These are phyloP conservation scores for Fermentozyma sake DNA, from an alignment of 1,139 yeast species.

Conservation along the genomic window DNA sequence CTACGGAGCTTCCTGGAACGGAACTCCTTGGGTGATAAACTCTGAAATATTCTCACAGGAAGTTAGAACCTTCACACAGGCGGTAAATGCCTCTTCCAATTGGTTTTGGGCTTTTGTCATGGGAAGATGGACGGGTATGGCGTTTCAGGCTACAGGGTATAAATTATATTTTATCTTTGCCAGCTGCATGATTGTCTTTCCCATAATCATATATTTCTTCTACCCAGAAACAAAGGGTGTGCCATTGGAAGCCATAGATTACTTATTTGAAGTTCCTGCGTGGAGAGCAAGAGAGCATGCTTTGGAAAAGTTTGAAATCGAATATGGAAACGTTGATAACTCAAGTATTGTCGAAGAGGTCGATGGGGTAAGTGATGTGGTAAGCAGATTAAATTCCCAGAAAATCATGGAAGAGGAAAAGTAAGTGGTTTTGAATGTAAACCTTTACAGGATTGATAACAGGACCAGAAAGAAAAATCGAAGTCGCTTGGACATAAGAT, in stretches of 20 bases:
- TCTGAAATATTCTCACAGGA: slow-evolving; percentile 43
- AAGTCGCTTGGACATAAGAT: too few relatives aligned
- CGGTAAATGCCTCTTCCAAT: slow-evolving; percentile 42
- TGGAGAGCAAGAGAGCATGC: slow-evolving; percentile 26
- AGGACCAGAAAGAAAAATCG: too few relatives aligned
- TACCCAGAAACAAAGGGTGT: slow-evolving; percentile 46
- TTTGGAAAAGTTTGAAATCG: slow-evolving; percentile 14
- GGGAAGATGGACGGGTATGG: slow-evolving; percentile 43
- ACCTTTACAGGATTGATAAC: too few relatives aligned
- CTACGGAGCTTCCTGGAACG: slow-evolving; percentile 43
- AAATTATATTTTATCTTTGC: slow-evolving; percentile 46
- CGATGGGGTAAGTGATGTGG: too few relatives aligned
- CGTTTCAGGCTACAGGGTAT: slow-evolving; percentile 36
- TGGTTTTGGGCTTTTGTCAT: slow-evolving; percentile 50
- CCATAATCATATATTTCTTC: slow-evolving; percentile 29
- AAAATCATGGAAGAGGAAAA: too few relatives aligned
- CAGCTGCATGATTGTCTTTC: slow-evolving; percentile 28
- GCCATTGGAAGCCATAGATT: slow-evolving; percentile 41
- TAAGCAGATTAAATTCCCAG: too few relatives aligned
- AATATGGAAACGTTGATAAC: slow-evolving; percentile 12
- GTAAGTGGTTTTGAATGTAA: too few relatives aligned
- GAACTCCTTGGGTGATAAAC: slow-evolving; percentile 47
- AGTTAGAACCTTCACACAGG: slow-evolving; percentile 38
- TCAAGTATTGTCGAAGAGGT: too few relatives aligned
- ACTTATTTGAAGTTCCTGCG: slow-evolving; percentile 34